Percentiles rank a stretch among this genome's conserved stretches.
These are phyloP conservation scores for Ustilago curta DNA, from an alignment of 1,284 basidiomycete species.

Conservation along the genomic window DNA sequence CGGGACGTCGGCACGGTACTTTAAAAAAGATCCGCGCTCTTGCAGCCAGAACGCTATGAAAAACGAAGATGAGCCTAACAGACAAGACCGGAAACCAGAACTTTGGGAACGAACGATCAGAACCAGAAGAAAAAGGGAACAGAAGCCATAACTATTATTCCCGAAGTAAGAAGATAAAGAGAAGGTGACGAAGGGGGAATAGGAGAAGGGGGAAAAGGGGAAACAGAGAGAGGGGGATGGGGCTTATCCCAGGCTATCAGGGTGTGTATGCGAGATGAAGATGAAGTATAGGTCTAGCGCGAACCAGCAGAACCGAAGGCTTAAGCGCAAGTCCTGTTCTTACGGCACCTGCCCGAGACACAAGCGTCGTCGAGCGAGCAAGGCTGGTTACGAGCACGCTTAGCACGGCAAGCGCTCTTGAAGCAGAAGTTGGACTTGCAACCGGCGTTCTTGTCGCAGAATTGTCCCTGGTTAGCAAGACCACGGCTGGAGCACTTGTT, in stretches of 20 bases:
- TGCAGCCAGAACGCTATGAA: background rate
- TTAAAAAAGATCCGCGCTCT: background rate
- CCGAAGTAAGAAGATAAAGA: background rate
- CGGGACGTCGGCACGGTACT: background rate
- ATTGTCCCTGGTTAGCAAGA: constrained; percentile 15
- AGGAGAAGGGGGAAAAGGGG: background rate
- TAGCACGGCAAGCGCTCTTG: constrained; percentile 27
- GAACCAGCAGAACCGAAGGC: background rate
- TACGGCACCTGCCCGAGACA: constrained; percentile 18
- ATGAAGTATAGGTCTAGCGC: constrained; percentile 17
- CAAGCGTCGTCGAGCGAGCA: constrained; percentile 38
- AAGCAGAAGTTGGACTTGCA: constrained; percentile 38
- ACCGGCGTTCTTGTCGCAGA: constrained; percentile 14
- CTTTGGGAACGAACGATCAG: background rate
- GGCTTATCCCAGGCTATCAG: constrained; percentile 2
- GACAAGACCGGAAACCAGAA: background rate
- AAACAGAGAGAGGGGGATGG: background rate
- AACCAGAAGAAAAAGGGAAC: background rate
- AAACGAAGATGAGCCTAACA: background rate
- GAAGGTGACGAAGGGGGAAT: background rate
- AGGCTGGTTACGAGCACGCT: constrained; percentile 22
- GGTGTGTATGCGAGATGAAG: background rate
- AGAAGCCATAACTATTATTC: constrained; percentile 8
- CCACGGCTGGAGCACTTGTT: constrained; percentile 30
- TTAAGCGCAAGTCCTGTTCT: constrained; percentile 35